These are phyloP conservation scores for Prunus yedoensis DNA, from an alignment of 331 rosid genomes.

Conservation along the genomic window DNA sequence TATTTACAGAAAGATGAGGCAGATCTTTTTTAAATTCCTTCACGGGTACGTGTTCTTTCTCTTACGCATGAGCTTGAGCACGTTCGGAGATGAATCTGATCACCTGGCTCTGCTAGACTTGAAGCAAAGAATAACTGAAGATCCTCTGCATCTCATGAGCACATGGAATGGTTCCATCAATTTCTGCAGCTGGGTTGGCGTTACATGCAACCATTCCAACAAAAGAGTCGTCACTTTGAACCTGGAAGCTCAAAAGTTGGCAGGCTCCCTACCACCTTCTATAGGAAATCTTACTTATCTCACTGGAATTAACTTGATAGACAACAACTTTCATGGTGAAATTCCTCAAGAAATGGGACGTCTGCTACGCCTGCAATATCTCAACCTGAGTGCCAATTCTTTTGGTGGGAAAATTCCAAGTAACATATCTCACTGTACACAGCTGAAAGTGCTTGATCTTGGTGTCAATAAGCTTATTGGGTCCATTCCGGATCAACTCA, in stretches of 20 bases:
- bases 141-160: constrained; percentile 34
- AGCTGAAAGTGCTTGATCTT: constrained; percentile 8
- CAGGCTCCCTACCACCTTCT: constrained; percentile 38
- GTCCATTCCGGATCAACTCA: constrained; percentile 16
- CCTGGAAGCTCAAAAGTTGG: constrained; percentile 21
- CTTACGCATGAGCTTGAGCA: background rate
- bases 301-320: constrained; percentile 30
- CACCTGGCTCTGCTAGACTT: constrained; percentile 40
- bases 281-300: constrained; percentile 53
- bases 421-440: constrained; percentile 37
- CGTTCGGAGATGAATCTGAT: constrained; percentile 36
- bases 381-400: constrained; percentile 24
- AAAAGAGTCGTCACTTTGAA: constrained; percentile 30
- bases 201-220: constrained; percentile 40
- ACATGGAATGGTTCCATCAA: constrained; percentile 43
- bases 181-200: constrained; percentile 53
- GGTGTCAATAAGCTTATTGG: background rate
- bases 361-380: constrained; percentile 20
- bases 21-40: background rate
- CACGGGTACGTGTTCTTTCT: background rate
- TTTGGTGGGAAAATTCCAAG: constrained; percentile 40
- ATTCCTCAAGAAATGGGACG: constrained; percentile 46
- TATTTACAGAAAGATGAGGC: background rate
- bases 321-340: constrained; percentile 36
- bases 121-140: constrained; percentile 27